phyloP scores from a whole-genome alignment of 2,329 filamentous ascomycete genomes.

The Arthroderma sp. region DNA sequence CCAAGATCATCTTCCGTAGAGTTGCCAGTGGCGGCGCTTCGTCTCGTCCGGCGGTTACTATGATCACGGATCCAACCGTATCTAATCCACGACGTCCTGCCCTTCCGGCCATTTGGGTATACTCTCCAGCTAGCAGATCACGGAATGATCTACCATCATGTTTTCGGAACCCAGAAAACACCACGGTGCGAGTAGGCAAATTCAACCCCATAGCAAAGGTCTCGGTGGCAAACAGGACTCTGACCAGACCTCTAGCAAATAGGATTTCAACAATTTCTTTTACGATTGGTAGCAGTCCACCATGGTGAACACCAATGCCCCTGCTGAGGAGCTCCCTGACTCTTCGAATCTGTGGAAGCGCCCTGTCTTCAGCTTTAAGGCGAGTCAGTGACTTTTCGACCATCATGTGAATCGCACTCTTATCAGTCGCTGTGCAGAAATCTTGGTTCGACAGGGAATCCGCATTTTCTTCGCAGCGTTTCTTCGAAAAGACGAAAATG shows the following conservation, averaged over 20 bases:
- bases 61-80: slow-evolving; percentile 84
- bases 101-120: slow-evolving; percentile 96
- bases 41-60: slow-evolving; percentile 66
- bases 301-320: slow-evolving; percentile 92
- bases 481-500: slow-evolving; percentile 98
- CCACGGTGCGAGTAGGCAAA: slow-evolving; percentile 85
- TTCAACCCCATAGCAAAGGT: slow-evolving; percentile 99
- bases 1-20: slow-evolving; percentile 85
- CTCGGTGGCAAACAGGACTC: slow-evolving; percentile 93
- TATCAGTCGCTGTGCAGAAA: slow-evolving; percentile 84
- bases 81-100: slow-evolving; percentile 88
- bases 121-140: slow-evolving; percentile 84
- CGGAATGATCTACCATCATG: slow-evolving; percentile 88
- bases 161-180: slow-evolving; percentile 94
- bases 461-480: slow-evolving; percentile 91
- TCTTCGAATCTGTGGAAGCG: slow-evolving; percentile 82
- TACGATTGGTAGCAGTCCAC: slow-evolving; percentile 85
- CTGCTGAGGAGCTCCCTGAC: slow-evolving; percentile 72
- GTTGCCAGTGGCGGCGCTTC: slow-evolving; percentile 78
- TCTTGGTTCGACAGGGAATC: slow-evolving; percentile 91
- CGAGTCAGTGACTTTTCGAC: slow-evolving; percentile 90
- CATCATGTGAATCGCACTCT: slow-evolving; percentile 94
- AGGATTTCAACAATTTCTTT: slow-evolving; percentile 96
- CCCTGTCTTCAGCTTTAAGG: slow-evolving; percentile 76
- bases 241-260: slow-evolving; percentile 88